Base-by-base conservation (phyloP, 2,329 filamentous ascomycete genomes). In the Hypoxylon sp. region DNA sequence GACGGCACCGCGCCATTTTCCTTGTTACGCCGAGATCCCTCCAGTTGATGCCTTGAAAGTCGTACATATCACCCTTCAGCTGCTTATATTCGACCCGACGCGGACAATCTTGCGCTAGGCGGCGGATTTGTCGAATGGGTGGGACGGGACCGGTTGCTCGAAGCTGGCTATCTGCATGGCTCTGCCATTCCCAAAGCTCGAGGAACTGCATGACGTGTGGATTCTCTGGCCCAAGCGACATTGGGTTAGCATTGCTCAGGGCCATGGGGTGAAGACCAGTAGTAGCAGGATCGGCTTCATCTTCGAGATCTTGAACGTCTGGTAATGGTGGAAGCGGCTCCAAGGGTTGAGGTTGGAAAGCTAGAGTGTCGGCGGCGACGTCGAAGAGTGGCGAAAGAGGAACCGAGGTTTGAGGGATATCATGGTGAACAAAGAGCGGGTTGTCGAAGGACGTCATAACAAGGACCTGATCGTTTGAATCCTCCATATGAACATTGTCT, bases 1-100 rank as follows among this genome's bases (percentile, higher is more conserved):
- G 83, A 59, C 81, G 81, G 50, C 81, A 75, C 24, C 87, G 82
- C 2, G 87, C 88, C 24, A 81, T 77, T 24, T 72, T 72, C 61
- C 87, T 83, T 10, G 82, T 82, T 1, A 88, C 84, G 1, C 84
- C 84, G 69, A 90, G 78, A 11, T 80, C 77, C 1, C 76, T 71
- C 89, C 89, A 91, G 73, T 89, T 78, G 37, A 91, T 80, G 55
- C 88, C 87, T 73, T 91, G 89, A 24, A 89, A 76, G 72, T 91
- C 89, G 62, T 80, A 87, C 51, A 72, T 59, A 52, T 90, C 87
- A 1, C 87, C 88, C n/a, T 80, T 74, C 6, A 91, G 81, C 57
- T 90, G 83, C 5, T 75, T 73, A 65, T 84, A 85, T 2, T 75
- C 67, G 37, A 82, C 67, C 31, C 78, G 68, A 72, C 68, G 61